Evolutionary conservation across 106 monocot genomes (phyloP).

Genomic region (Phalaenopsis equestris): DNA sequence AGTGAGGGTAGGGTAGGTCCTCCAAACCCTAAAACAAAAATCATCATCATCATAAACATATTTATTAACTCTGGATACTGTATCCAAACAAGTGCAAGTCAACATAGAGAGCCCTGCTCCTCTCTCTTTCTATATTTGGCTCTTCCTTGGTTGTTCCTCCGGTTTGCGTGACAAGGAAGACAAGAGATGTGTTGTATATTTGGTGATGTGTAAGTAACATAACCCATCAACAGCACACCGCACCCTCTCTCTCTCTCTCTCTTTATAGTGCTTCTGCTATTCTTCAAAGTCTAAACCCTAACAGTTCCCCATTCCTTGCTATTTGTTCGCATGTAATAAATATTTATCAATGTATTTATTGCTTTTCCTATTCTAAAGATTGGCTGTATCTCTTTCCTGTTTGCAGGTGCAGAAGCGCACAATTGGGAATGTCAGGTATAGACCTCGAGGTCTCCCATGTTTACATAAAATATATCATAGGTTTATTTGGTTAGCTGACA

Average conservation of each 20-base stretch:
- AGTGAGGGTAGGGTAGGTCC: too few species aligned
- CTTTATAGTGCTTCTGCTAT: not conserved
- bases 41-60: too few species aligned
- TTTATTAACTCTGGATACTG: too few species aligned
- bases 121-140: not conserved
- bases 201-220: constrained; percentile 2
- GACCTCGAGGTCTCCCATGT: not conserved
- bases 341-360: not conserved
- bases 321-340: not conserved
- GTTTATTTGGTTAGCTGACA: too few species aligned
- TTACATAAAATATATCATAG: not conserved
- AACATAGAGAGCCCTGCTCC: not conserved
- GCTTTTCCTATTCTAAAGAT: not conserved
- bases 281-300: not conserved
- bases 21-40: too few species aligned
- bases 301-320: not conserved
- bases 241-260: too few species aligned
- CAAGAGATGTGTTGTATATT: not conserved
- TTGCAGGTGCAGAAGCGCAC: not conserved
- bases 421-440: not conserved
- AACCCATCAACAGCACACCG: not conserved
- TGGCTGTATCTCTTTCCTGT: not conserved
- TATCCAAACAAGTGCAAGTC: too few species aligned
- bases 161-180: not conserved
- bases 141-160: not conserved